Base-by-base conservation (phyloP, 2,329 filamentous ascomycete species). In the Arthrobotrys entomopaga region DNA sequence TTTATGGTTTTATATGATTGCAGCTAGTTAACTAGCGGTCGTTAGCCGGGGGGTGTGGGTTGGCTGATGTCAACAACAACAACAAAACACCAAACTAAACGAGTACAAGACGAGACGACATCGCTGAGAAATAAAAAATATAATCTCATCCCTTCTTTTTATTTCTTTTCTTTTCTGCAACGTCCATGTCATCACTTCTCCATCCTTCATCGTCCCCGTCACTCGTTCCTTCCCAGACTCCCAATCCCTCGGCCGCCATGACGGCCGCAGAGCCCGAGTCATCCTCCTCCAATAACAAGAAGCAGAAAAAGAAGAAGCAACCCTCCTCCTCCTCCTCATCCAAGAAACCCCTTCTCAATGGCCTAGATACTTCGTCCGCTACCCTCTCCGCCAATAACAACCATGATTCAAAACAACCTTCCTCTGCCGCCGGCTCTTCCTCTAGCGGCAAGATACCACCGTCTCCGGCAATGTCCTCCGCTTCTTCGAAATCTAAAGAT, bases 321-420 rank as follows among this genome's bases (percentile, higher is more conserved):
- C 29, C 60, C 7, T 59, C 59, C 46, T 65, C 65, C 54, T 65
- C 65, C 60, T 65, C 61, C 48, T 43, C 13, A 26, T 56, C 48
- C 49, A 73, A 73, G 42, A 65, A 65, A 52, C 69, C 69, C 2
- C 69, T 61, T 40, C 69, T 73, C 69, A 73, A 73, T 66, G 69
- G 69, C 69, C 66, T 73, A 61, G 69, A 73, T 66, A 73, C 69
- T 22, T 66, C 67, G 15, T 20, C 60, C 60, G 46, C 11, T 46
- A 40, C 34, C 20, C 42, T 48, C 46, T 38, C 61, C 19, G 2
- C 46, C 11, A 50, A 19, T 19, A 50, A 20, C 61, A 65, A 26
- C 16, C 34, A 38, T 3, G n/a, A 56, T 3, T 11, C 54, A 29
- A 29, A 57, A 20, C 29, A 34, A 34, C 20, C 50, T 2, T n/a